phyloP scores from a whole-genome alignment of 257 asterid genomes.

The Gynochthodes officinalis region DNA sequence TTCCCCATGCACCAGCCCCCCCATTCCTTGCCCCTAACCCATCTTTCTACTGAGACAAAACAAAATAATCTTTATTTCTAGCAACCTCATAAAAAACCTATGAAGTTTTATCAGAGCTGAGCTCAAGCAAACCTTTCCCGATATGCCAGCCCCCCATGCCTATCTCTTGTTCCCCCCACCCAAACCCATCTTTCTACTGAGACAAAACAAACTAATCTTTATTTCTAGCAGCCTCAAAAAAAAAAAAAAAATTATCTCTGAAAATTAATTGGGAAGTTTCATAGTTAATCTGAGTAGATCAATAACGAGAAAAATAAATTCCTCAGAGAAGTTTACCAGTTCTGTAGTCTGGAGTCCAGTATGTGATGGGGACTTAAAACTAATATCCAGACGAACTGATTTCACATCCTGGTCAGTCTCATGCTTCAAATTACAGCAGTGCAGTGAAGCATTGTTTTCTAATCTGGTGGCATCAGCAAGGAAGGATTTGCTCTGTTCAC shows the following conservation, averaged over 20 bases:
- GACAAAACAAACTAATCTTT: neutral
- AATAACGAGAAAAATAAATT: neutral
- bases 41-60: neutral
- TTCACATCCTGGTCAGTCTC: slow-evolving; percentile 50
- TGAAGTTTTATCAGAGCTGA: neutral
- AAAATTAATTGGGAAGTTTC: neutral
- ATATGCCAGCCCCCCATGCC: neutral
- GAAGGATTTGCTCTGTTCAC: slow-evolving; percentile 45
- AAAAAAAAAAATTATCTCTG: too few species aligned
- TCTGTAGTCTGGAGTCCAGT: slow-evolving; percentile 98
- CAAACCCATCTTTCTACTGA: neutral
- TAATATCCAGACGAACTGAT: slow-evolving; percentile 90
- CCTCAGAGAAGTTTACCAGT: slow-evolving; percentile 49
- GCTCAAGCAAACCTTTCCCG: neutral
- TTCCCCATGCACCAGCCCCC: neutral
- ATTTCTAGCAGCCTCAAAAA: neutral
- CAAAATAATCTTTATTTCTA: neutral
- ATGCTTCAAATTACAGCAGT: slow-evolving; percentile 39
- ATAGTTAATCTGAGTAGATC: neutral
- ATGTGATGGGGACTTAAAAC: slow-evolving; percentile 95
- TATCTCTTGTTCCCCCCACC: too few species aligned
- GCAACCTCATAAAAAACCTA: neutral
- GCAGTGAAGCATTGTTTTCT: slow-evolving; percentile 40
- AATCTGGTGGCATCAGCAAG: slow-evolving; percentile 44
- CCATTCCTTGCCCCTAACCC: neutral